A percentile compares a stretch with the other conserved stretches of the same genome.
phyloP scores from a whole-genome alignment of 495 filamentous ascomycete genomes.

The Penicilliopsis zonata region DNA sequence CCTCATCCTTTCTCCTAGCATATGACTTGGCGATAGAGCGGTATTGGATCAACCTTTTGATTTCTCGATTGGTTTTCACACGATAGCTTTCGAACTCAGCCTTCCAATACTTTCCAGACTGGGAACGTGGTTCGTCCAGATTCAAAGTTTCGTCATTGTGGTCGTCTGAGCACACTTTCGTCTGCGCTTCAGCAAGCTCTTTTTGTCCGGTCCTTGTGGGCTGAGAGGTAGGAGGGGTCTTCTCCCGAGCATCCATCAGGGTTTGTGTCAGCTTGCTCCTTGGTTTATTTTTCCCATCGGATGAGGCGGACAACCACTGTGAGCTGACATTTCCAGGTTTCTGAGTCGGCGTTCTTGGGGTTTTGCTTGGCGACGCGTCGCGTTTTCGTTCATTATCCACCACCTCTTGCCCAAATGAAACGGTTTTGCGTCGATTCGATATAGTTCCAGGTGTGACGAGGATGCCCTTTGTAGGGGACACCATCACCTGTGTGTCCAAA shows the following conservation, averaged over 20 bases:
- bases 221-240: conserved; percentile 10
- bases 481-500: conserved; percentile 19
- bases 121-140: conserved; percentile 65
- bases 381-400: conserved; percentile 44
- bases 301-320: conserved; percentile 46
- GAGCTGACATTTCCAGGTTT: conserved; percentile 51
- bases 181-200: conserved; percentile 3
- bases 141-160: conserved; percentile 59
- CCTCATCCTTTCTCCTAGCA: conserved; percentile 78
- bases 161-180: conserved; percentile 12
- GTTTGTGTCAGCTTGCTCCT: conserved; percentile 36
- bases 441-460: conserved; percentile 82
- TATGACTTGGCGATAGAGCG: conserved; percentile 78
- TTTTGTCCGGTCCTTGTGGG: conserved; percentile 5
- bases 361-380: conserved; percentile 18
- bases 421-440: conserved; percentile 69
- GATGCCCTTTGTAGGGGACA: conserved; percentile 68
- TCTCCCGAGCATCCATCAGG: conserved; percentile 31
- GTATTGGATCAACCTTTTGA: conserved; percentile 67
- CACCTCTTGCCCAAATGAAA: conserved; percentile 73
- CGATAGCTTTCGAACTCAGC: conserved; percentile 76
- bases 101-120: conserved; percentile 92
- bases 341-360: conserved; percentile 18
- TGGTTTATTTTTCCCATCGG: conserved; percentile 33
- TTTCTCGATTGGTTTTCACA: conserved; percentile 62